Base-by-base conservation (phyloP, 768 basidiomycete genomes). In the Cubamyces sp. region DNA sequence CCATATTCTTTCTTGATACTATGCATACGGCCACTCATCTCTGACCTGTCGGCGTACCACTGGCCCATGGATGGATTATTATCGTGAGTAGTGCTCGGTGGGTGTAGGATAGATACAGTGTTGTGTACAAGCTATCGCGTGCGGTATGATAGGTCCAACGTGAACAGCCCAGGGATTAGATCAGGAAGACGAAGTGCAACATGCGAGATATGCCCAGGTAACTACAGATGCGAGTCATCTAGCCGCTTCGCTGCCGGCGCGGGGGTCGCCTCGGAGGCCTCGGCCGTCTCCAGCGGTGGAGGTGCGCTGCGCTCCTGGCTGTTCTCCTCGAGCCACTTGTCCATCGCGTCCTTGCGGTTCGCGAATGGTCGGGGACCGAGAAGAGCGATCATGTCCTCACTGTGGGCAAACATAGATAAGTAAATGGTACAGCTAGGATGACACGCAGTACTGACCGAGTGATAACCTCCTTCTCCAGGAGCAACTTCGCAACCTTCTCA, bases 381-480 rank as follows among this genome's bases (percentile, higher is more conserved):
- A 18, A 94, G 81, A 42, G 80, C 70, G 63, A 92, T 90, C 92
- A 94, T 95, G 70, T 94, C 91, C 82, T 92, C 91, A 53, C 92
- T 93, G 68, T 53, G 60, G 51, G 23, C 64, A 26, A 30, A 39
- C 68, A 53, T 57, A 34, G 59, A 52, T 23, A 30, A 37, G 15
- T 45, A 47, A 40, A 40, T 49, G 30, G 53, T 25, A 52, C 48
- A 49, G 15, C 15, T 1, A 1, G 11, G 4, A 39, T 15, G 19
- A 18, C 9, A 21, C 16, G 3, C 8, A 5, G 15, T 19, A 69
- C 85, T 43, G 75, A 94, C 91, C 96, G 86, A 45, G 92, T 96
- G 55, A 99, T 88, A 14, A 98, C 91, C 75, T 99, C 97, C 78
- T 95, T 96, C 75, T 94, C 87, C n/a, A 99, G 79, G 43, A 99